phyloP scores from a whole-genome alignment of 2,329 filamentous ascomycete species.

The Stagonosporopsis tanaceti region DNA sequence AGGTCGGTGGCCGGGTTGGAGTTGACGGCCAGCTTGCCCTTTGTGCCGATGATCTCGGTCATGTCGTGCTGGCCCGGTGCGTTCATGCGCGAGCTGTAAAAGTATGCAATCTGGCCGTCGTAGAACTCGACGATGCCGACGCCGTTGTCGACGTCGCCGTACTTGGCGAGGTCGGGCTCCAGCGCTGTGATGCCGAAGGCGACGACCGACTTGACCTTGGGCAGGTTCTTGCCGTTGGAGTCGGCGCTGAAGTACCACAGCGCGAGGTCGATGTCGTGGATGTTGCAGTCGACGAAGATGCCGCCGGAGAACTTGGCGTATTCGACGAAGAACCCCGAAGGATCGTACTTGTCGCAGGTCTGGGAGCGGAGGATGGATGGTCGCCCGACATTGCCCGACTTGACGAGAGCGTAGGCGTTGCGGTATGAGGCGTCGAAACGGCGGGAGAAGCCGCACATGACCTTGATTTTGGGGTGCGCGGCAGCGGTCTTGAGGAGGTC shows the following conservation, averaged over 20 bases:
- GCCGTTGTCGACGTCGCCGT: constrained; percentile 69
- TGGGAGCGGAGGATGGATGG: constrained; percentile 69
- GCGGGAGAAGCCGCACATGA: constrained; percentile 72
- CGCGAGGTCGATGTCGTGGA: constrained; percentile 74
- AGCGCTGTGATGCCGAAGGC: constrained; percentile 67
- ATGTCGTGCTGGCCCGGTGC: constrained; percentile 72
- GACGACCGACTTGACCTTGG: constrained; percentile 63
- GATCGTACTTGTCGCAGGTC: constrained; percentile 72
- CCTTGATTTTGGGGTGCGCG: constrained; percentile 66
- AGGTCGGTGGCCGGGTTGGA: constrained; percentile 63
- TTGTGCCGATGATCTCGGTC: constrained; percentile 72
- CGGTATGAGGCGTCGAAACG: constrained; percentile 73
- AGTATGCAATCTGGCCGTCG: constrained; percentile 69
- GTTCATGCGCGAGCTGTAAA: constrained; percentile 72
- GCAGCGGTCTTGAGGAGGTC: constrained; percentile 65
- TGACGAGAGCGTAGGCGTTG: constrained; percentile 63
- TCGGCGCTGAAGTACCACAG: constrained; percentile 65
- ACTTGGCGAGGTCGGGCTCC: constrained; percentile 64
- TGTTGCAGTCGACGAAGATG: constrained; percentile 75
- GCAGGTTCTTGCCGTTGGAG: constrained; percentile 31
- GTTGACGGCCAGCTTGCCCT: constrained; percentile 70
- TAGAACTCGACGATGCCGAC: constrained; percentile 72
- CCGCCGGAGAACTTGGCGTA: constrained; percentile 72
- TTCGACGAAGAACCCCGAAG: constrained; percentile 71
- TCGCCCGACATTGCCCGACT: constrained; percentile 64